Base-by-base conservation (phyloP, 2,329 filamentous ascomycete genomes). In the Xylogone sp. region DNA sequence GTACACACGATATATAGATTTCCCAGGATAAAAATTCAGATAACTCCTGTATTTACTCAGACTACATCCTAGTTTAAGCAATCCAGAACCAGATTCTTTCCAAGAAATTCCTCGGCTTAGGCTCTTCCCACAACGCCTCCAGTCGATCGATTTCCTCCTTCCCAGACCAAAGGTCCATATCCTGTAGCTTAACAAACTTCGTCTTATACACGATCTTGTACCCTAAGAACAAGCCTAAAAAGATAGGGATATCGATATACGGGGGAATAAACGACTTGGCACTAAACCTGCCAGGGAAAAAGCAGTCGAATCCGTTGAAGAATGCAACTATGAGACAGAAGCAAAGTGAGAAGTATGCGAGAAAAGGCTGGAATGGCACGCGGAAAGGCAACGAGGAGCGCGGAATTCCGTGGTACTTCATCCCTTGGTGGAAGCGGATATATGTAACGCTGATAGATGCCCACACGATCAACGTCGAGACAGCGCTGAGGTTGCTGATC, bases 161-260 rank as follows among this genome's bases (percentile, higher is more conserved):
- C 13, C 69, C 69, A 18, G 62, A 68, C 48, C 67, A 64, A 8
- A 73, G 61, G 57, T 73, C 70, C 18, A 73, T 63, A 12, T 72
- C 67, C 0, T 59, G 54, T 10, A 68, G 53, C 6, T 58, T 59
- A 12, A 49, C n/a, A 29, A 49, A 42, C 42, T 49, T 49, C 19
- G 34, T 49, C 16, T 34, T 24, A 18, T 49, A 24, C 42, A 21
- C 21, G 42, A 49, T 21, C 22, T 49, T 49, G 21, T 45, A 49
- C 3, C 39, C 91, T 56, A 86, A 80, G 13, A 87, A 87, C 12
- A 83, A 87, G 69, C 91, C 88, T 60, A 89, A 86, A 65, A 90
- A 90, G 56, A 90, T 65, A 55, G 88, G 72, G 58, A 91, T 90
- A 62, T 81, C 81, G n/a, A 84, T 75, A 58, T 86, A 86, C 0